A percentile compares a stretch with the other conserved stretches of the same genome.
Evolutionary conservation across 2,329 filamentous ascomycete species (phyloP).

Genomic region (Colletotrichum costaricense): DNA sequence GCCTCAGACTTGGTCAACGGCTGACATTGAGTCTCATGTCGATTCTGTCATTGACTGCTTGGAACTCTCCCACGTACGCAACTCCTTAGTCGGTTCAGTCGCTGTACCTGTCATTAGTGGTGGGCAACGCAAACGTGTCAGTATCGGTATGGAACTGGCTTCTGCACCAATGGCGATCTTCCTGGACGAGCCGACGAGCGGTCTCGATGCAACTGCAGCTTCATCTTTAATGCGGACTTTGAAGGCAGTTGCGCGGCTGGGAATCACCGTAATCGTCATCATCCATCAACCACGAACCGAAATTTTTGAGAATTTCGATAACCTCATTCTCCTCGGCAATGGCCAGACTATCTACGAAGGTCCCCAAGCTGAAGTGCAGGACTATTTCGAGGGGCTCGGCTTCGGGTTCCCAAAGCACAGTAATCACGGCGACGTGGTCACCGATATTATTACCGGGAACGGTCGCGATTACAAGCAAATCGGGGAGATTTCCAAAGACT

Average conservation of each 20-base stretch:
- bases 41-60: slow-evolving; percentile 66
- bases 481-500: slow-evolving; percentile 59
- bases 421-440: slow-evolving; percentile 68
- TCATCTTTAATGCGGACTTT: slow-evolving; percentile 66
- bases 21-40: slow-evolving; percentile 64
- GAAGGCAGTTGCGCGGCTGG: slow-evolving; percentile 63
- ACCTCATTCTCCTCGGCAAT: slow-evolving; percentile 64
- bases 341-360: slow-evolving; percentile 68
- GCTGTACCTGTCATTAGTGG: slow-evolving; percentile 65
- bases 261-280: slow-evolving; percentile 68
- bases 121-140: slow-evolving; percentile 68
- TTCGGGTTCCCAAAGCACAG: slow-evolving; percentile 60
- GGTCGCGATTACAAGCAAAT: slow-evolving; percentile 60
- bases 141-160: slow-evolving; percentile 69
- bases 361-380: slow-evolving; percentile 52
- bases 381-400: slow-evolving; percentile 64
- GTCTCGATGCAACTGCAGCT: slow-evolving; percentile 66
- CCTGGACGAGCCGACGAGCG: slow-evolving; percentile 65
- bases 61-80: slow-evolving; percentile 61
- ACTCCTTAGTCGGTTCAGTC: slow-evolving; percentile 63
- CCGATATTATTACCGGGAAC: slow-evolving; percentile 71
- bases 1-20: slow-evolving; percentile 61
- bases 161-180: slow-evolving; percentile 67
- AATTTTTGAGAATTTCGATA: slow-evolving; percentile 68
- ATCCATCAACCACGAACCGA: slow-evolving; percentile 70